Evolutionary conservation across 2,329 filamentous ascomycete genomes (phyloP).

Genomic region (Dendryphion nanum): DNA sequence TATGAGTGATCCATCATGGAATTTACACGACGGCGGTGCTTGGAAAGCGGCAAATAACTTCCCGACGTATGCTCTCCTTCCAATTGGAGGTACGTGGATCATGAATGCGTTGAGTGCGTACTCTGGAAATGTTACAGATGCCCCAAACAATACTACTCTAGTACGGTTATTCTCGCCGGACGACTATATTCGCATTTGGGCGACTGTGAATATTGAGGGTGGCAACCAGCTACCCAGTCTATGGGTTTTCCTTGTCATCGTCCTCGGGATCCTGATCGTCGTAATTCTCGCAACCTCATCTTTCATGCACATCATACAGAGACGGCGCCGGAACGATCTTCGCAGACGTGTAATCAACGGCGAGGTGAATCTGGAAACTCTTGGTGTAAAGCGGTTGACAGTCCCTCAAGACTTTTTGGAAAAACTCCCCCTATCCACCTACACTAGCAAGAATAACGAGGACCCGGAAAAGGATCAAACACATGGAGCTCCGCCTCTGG

Average conservation of each 20-base stretch:
- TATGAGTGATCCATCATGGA: slow-evolving; percentile 65
- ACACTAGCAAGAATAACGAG: slow-evolving; percentile 42
- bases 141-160: slow-evolving; percentile 41
- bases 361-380: slow-evolving; percentile 80
- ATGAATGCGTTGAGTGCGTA: slow-evolving; percentile 73
- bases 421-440: slow-evolving; percentile 75
- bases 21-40: slow-evolving; percentile 63
- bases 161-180: slow-evolving; percentile 35
- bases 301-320: slow-evolving; percentile 75
- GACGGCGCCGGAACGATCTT: slow-evolving; percentile 65
- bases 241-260: slow-evolving; percentile 74
- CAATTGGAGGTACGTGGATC: slow-evolving; percentile 63
- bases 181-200: slow-evolving; percentile 53
- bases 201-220: slow-evolving; percentile 50
- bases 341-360: slow-evolving; percentile 70
- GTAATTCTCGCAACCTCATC: slow-evolving; percentile 67
- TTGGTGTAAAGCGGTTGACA: slow-evolving; percentile 79
- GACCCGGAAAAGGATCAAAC: slow-evolving; percentile 20
- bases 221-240: slow-evolving; percentile 65
- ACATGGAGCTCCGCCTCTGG: slow-evolving; percentile 6
- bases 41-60: slow-evolving; percentile 73
- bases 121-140: slow-evolving; percentile 67
- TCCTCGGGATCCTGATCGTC: slow-evolving; percentile 68
- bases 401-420: slow-evolving; percentile 72
- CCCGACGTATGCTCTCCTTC: slow-evolving; percentile 80